phyloP scores from a whole-genome alignment of 805 yeast species.

The Teunomyces tritomae region DNA sequence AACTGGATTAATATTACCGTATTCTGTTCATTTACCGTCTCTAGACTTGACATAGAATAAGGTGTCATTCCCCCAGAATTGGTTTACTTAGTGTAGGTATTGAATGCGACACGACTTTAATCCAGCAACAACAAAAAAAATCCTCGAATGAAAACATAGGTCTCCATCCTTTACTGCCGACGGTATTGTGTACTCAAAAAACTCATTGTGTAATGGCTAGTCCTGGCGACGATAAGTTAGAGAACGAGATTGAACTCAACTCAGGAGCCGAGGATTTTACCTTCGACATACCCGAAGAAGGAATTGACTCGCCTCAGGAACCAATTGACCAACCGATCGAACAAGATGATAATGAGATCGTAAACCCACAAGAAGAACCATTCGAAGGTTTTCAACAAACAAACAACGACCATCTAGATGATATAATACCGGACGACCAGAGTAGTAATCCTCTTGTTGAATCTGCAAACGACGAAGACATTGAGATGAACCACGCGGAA shows the following conservation, averaged over 20 bases:
- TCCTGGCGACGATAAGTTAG: conserved; percentile 4
- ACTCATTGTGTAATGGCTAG: conserved; percentile 1
- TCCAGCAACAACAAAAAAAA: conserved; percentile 5
- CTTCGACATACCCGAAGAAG: neutral
- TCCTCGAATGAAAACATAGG: conserved; percentile 2
- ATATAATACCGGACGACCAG: neutral
- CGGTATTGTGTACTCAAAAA: conserved; percentile 2
- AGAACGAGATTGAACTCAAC: conserved; percentile 1
- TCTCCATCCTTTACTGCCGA: conserved; percentile 1
- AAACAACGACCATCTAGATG: neutral
- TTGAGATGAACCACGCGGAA: conserved; percentile 3
- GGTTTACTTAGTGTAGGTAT: neutral
- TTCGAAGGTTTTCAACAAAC: conserved; percentile 3
- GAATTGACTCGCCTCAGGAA: conserved; percentile 4
- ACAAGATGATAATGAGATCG: conserved; percentile 4
- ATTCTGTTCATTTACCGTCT: neutral
- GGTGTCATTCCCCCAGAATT: too few relatives aligned
- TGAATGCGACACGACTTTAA: conserved; percentile 2
- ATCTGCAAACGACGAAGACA: neutral
- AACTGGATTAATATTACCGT: neutral
- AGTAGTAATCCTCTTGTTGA: neutral
- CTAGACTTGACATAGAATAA: too few relatives aligned
- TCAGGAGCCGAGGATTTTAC: neutral
- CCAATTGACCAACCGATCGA: neutral
- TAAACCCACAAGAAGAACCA: conserved; percentile 3